Evolutionary conservation across 768 basidiomycete species (phyloP), one percentile per base, ranked within the genome.

Genomic region (Agrocybe pediades): DNA sequence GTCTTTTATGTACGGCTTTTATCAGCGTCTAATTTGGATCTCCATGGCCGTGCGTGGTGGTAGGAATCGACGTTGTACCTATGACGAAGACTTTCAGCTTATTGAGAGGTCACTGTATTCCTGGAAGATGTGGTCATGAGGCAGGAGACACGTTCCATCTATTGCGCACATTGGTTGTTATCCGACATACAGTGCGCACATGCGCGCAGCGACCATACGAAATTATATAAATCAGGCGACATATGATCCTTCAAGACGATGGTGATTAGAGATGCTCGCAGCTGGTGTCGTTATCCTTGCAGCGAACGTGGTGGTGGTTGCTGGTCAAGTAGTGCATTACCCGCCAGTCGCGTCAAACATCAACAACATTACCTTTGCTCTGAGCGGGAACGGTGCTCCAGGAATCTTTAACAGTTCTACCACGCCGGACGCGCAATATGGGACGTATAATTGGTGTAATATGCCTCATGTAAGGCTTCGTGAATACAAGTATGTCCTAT

Each of bases 381-480:
- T 80, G 20, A 67, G 67, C 55, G 77, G 77, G 7, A 66, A 69
- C 9, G 78, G 75, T 9, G 68, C 75, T n/a, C 75, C 77, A 19
- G 79, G 79, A 4, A 78, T 80, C 2, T 79, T 71, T 61, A 71
- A 65, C 53, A 77, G 74, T 0, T 80, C 78, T 0, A 58, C 50
- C 6, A 74, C 72, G 7, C 73, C 78, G 1, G 60, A 74, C 30
- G 49, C 66, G 2, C 56, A 57, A 8, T 81, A 81, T 68, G 79
- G 78, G 0, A 64, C 62, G 17, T 81, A 79, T 52, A 80, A 80
- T 54, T 80, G 78, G 79, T 81, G 80, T 46, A 81, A 80, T 55
- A 81, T 82, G 80, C 79, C 80, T 2, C 80, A 81, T 67, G 78
- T 77, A 1, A 66, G 78, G 49, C 44, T 49, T 21, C 64, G 56